Evolutionary conservation across 2,329 filamentous ascomycete species (phyloP), one percentile per base, ranked within the genome.

Genomic region (Fusarium sp.): DNA sequence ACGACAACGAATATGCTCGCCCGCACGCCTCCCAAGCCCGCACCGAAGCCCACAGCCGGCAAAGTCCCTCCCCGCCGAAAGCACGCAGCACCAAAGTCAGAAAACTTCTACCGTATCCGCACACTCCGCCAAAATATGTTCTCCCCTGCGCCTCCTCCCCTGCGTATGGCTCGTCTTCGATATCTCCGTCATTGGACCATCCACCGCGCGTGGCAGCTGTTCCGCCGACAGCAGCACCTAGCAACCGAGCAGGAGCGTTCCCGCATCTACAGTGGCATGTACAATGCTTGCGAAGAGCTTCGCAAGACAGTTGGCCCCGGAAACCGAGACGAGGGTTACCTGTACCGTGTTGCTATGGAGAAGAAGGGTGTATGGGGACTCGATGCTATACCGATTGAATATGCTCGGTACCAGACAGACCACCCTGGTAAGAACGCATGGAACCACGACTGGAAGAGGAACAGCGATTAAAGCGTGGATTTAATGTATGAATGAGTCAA

Each of bases 131-230:
- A 79, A 50, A 82, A 84, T 65, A 83, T 84, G 77, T 83, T 84
- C 70, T 82, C 83, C 29, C 77, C 76, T n/a, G 81, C 83, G 1
- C 86, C 85, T 7, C 81, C 87, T 0, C 94, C 96, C 1, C 87
- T 99, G 69, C 91, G 93, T 74, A 94, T 98, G 87, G 93, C 89
- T 39, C 93, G 95, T 72, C 91, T 91, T 79, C 90, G 96, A 57
- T 87, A 89, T 80, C 89, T 99, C 68, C 92, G 96, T 45, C 96
- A 99, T 85, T 99, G 96, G 96, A 98, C 96, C 50, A 98, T 99
- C 80, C 94, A 98, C 84, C 94, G 96, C 73, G 95, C 95, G 21
- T 98, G 94, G 93, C 86, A 92, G 74, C 85, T 98, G 29, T 91
- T 91, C 81, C 89, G 90, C 73, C 86, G 90, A 71, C 87, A 91